phyloP scores from a whole-genome alignment of 1,139 yeast genomes.

The Yamadazyma triangularis region DNA sequence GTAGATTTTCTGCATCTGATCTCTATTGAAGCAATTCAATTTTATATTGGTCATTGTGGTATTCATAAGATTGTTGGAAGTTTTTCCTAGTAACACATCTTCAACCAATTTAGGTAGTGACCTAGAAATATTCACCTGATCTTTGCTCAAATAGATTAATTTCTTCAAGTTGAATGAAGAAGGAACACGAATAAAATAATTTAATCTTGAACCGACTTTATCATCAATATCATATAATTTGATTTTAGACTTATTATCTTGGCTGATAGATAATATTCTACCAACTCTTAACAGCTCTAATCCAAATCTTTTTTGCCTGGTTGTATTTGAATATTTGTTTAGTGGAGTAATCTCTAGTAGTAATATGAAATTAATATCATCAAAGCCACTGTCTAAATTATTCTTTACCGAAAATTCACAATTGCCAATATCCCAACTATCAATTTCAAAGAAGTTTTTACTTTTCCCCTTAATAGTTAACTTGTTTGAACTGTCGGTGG shows the following conservation, averaged over 20 bases:
- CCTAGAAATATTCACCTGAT: no score
- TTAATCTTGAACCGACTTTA: neutral
- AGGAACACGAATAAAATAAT: slow-evolving; percentile 1
- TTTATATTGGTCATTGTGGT: no score
- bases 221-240: neutral
- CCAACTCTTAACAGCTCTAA: slow-evolving; percentile 15
- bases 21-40: no score
- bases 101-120: no score
- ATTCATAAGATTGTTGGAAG: no score
- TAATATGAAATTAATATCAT: no score
- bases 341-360: slow-evolving; percentile 32
- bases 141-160: no score
- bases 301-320: slow-evolving; percentile 23
- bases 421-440: slow-evolving; percentile 2
- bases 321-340: slow-evolving; percentile 20
- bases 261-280: slow-evolving; percentile 7
- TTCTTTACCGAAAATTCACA: no score
- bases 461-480: slow-evolving; percentile 24
- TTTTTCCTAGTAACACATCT: no score
- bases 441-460: slow-evolving; percentile 21
- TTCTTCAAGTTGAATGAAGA: no score
- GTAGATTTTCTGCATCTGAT: no score
- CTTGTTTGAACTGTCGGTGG: slow-evolving; percentile 10
- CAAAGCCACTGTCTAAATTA: no score
- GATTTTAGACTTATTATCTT: slow-evolving; percentile 1